Conservation (phyloP, 129 eudicot species). For the Tagetes patula region DNA sequence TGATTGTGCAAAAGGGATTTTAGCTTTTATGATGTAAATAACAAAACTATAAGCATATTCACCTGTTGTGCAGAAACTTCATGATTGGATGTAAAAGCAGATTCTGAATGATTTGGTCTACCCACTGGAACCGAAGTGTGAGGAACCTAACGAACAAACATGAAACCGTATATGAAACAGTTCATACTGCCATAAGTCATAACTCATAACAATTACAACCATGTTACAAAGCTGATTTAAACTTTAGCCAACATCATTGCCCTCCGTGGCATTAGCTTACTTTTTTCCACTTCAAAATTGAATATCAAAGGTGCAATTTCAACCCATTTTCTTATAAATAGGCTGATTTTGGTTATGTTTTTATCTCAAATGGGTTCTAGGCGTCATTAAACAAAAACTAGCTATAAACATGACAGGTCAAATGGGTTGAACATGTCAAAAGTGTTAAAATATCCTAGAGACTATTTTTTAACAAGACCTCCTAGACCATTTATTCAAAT, state of each 20-base stretch:
- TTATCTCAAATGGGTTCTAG: neutral
- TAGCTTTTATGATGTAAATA: neutral
- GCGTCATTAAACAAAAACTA: neutral
- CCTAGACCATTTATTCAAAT: neutral
- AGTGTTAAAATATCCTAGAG: neutral
- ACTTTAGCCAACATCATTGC: neutral
- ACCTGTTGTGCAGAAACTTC: constrained; percentile 33
- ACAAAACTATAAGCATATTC: neutral
- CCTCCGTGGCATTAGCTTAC: neutral
- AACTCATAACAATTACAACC: neutral
- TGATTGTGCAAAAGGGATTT: constrained; percentile 10
- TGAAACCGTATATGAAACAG: constrained; percentile 4
- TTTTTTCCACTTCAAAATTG: constrained; percentile 7
- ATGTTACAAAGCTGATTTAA: neutral
- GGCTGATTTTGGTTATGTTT: neutral
- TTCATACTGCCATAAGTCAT: neutral
- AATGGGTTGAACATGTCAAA: neutral
- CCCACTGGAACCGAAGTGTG: constrained; percentile 19
- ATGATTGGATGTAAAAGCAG: constrained; percentile 20
- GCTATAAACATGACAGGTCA: neutral
- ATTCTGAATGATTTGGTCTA: constrained; percentile 15
- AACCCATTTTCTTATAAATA: neutral
- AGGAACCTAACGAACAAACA: constrained; percentile 23
- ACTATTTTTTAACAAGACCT: neutral
- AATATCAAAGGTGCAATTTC: neutral